A percentile compares a stretch with the other conserved stretches of the same genome.
phyloP scores from a whole-genome alignment of 768 basidiomycete species.

The Rhizopogon rudus region DNA sequence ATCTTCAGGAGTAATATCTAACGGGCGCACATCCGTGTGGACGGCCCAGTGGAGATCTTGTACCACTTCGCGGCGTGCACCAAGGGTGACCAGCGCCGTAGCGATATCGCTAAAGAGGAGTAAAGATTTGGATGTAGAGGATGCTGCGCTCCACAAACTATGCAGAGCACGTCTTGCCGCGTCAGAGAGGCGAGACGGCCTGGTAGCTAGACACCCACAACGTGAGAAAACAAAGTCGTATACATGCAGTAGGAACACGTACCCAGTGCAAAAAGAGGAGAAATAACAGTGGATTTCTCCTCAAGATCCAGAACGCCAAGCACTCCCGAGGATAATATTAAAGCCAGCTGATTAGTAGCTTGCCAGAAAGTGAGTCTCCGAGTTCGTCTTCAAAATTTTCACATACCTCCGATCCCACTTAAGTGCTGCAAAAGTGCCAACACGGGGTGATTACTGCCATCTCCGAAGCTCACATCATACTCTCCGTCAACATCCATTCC shows the following conservation, averaged over 20 bases:
- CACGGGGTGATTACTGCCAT: conserved; percentile 17
- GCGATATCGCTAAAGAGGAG: conserved; percentile 33
- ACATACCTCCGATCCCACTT: conserved; percentile 30
- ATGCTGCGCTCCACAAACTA: conserved; percentile 24
- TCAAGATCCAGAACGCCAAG: conserved; percentile 29
- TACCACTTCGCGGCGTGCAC: conserved; percentile 35
- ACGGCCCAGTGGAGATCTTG: conserved; percentile 28
- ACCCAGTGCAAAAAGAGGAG: conserved; percentile 43
- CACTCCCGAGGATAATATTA: conserved; percentile 39
- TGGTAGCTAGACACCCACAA: background rate
- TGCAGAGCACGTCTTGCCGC: conserved; percentile 31
- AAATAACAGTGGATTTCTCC: conserved; percentile 25
- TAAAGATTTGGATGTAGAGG: conserved; percentile 14
- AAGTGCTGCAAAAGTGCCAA: conserved; percentile 28
- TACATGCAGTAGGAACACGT: background rate
- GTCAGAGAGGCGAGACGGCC: conserved; percentile 20
- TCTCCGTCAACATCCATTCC: conserved; percentile 7
- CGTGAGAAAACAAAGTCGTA: background rate
- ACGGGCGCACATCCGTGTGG: conserved; percentile 3
- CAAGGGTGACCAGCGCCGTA: conserved; percentile 37
- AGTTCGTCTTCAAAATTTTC: background rate
- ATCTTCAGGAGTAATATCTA: conserved; percentile 11
- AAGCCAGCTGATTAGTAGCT: conserved; percentile 37
- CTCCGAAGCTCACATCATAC: conserved; percentile 3
- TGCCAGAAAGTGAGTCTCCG: background rate